Evolutionary conservation across 1,284 basidiomycete species (phyloP).

Genomic region (Ceratobasidium sp.): DNA sequence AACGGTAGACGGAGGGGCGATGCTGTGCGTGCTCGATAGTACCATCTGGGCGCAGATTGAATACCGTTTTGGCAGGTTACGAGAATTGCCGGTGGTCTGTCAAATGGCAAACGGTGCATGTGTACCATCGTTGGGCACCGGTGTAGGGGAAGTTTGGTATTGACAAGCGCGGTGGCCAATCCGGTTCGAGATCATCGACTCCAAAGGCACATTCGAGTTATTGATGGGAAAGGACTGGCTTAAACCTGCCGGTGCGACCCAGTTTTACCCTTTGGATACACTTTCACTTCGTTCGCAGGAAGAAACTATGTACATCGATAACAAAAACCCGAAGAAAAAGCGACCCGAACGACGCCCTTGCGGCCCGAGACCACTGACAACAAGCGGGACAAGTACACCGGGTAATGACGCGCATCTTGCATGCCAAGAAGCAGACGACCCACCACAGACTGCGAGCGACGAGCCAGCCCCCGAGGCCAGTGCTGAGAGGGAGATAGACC

Average conservation of each 20-base stretch:
- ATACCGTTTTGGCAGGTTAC: background rate
- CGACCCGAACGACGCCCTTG: background rate
- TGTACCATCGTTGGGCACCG: slow-evolving; percentile 2
- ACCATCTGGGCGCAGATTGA: slow-evolving; percentile 27
- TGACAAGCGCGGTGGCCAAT: slow-evolving; percentile 16
- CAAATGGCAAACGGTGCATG: slow-evolving; percentile 27
- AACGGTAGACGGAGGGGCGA: background rate
- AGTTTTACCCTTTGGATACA: slow-evolving; percentile 2
- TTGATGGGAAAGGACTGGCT: slow-evolving; percentile 28
- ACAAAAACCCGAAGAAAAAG: slow-evolving; percentile 17
- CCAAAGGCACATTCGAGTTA: slow-evolving; percentile 9
- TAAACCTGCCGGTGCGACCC: background rate
- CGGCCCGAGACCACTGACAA: background rate
- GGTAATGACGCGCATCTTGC: too few species aligned
- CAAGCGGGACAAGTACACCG: background rate
- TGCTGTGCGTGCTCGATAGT: slow-evolving; percentile 24
- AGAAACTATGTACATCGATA: background rate
- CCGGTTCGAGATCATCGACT: slow-evolving; percentile 19
- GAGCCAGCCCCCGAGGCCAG: too few species aligned
- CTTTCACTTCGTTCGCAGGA: background rate
- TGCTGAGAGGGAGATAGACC: background rate
- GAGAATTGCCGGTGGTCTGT: background rate
- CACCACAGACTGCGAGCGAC: too few species aligned
- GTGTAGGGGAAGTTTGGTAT: background rate
- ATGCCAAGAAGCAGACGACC: background rate